These are phyloP conservation scores for Cyclotella sp. DNA, from an alignment of 108 stramenopile genomes.

Conservation along the genomic window DNA sequence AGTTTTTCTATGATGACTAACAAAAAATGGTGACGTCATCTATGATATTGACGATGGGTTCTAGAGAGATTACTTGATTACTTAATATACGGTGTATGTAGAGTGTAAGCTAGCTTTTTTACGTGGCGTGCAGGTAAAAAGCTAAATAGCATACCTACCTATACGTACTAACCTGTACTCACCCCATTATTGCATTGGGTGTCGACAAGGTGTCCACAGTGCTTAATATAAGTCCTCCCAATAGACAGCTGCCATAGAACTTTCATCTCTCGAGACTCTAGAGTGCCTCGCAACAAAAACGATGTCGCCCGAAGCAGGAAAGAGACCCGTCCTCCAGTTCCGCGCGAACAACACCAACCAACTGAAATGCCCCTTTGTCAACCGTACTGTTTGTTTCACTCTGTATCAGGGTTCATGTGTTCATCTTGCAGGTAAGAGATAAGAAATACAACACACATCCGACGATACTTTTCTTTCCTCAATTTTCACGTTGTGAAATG, in stretches of 20 bases:
- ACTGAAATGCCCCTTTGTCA: constrained; percentile 70
- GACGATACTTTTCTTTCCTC: background rate
- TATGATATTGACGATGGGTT: no score
- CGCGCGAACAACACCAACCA: constrained; percentile 37
- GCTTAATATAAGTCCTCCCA: background rate
- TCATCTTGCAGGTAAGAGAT: constrained; percentile 47
- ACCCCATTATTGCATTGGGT: no score
- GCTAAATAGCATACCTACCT: background rate
- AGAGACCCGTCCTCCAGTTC: constrained; percentile 39
- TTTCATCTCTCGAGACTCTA: no score
- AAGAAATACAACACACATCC: background rate
- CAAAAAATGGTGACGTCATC: no score
- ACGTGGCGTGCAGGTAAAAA: background rate
- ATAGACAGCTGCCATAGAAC: background rate
- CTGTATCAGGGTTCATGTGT: constrained; percentile 62
- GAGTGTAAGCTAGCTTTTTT: no score
- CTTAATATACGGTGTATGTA: no score
- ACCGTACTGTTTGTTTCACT: constrained; percentile 57
- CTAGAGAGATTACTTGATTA: no score
- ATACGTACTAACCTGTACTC: no score
- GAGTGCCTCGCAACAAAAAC: no score
- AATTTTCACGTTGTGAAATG: background rate
- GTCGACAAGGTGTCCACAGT: no score
- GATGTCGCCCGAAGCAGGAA: constrained; percentile 8
- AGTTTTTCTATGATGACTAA: no score